A percentile compares a stretch with the other conserved stretches of the same genome.
phyloP scores from a whole-genome alignment of 2,329 filamentous ascomycete species.

The Colletotrichum sp. region DNA sequence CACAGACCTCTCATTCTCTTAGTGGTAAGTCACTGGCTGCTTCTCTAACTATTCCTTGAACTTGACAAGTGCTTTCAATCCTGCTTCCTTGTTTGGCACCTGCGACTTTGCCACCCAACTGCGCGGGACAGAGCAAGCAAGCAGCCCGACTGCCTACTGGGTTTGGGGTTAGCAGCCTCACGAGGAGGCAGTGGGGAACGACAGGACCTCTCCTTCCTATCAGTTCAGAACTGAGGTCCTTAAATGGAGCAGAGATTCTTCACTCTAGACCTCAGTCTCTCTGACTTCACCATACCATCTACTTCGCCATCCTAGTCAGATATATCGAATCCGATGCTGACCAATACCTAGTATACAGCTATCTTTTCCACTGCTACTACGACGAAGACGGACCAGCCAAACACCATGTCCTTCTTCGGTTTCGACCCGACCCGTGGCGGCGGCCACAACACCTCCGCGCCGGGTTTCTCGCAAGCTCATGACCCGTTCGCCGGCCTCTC shows the following conservation, averaged over 20 bases:
- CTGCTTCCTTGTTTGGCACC: background rate
- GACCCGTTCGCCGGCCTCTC: conserved; percentile 90
- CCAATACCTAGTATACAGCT: conserved; percentile 11
- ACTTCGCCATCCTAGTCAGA: background rate
- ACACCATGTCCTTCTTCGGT: conserved; percentile 87
- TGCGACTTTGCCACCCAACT: background rate
- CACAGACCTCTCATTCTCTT: conserved; percentile 39
- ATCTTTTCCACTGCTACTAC: background rate
- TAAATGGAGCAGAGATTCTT: background rate
- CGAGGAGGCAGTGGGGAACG: background rate
- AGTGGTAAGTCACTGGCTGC: conserved; percentile 39
- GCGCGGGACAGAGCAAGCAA: background rate
- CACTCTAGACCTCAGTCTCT: background rate
- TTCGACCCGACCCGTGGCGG: conserved; percentile 69
- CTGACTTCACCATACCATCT: background rate
- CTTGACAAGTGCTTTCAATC: too few relatives aligned
- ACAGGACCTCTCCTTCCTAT: background rate
- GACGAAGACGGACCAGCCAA: background rate
- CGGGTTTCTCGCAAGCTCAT: conserved; percentile 81
- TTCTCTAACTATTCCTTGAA: background rate
- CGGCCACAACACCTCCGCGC: conserved; percentile 67
- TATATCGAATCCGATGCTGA: conserved; percentile 4
- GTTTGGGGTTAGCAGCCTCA: background rate
- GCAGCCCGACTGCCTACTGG: background rate
- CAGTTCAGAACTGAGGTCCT: background rate